These are phyloP conservation scores for Aspergillus hortae DNA, from an alignment of 2,329 filamentous ascomycete genomes.

Conservation along the genomic window DNA sequence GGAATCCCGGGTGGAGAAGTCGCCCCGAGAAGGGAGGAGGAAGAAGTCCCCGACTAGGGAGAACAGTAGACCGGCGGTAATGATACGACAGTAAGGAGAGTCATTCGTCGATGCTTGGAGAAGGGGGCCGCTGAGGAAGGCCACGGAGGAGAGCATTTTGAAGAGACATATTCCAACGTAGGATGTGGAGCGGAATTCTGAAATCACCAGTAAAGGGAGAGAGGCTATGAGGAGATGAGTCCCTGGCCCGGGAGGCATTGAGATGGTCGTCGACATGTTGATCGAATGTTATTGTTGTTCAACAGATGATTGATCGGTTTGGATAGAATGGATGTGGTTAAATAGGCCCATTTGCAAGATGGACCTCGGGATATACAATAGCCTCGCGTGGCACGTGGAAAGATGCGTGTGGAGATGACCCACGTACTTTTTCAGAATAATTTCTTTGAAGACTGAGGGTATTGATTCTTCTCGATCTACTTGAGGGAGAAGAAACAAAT, in stretches of 20 bases:
- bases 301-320: background rate
- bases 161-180: slow-evolving; percentile 23
- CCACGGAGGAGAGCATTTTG: slow-evolving; percentile 27
- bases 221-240: slow-evolving; percentile 21
- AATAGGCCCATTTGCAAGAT: background rate
- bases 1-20: slow-evolving; percentile 15
- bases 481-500: no score
- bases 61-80: slow-evolving; percentile 22
- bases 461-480: no score
- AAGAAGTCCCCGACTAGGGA: slow-evolving; percentile 25
- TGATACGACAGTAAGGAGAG: slow-evolving; percentile 15
- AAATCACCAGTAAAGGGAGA: slow-evolving; percentile 23
- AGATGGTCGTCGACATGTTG: slow-evolving; percentile 1
- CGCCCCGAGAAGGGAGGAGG: slow-evolving; percentile 21
- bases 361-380: background rate
- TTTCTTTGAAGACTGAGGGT: no score
- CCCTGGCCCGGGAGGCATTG: slow-evolving; percentile 7
- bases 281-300: background rate
- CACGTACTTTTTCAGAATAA: no score
- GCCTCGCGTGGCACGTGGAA: no score
- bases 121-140: slow-evolving; percentile 23
- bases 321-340: background rate
- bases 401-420: no score
- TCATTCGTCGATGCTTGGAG: slow-evolving; percentile 16
- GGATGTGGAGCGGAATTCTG: slow-evolving; percentile 20